Base-by-base conservation (phyloP, 306 rosid genomes). In the Dalbergia cochinchinensis region DNA sequence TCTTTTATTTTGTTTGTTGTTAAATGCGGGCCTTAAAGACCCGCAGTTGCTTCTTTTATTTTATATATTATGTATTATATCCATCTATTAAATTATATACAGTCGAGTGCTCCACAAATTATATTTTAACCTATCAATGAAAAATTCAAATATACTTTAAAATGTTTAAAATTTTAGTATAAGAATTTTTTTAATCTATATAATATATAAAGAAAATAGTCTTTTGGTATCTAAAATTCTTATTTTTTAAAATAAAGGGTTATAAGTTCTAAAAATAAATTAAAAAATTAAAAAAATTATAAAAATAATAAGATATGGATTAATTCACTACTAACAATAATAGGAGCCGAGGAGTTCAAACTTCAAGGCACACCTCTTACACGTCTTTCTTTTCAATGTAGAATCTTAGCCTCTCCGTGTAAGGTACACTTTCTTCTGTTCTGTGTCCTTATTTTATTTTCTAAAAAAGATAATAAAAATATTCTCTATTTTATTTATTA, bases 381-480 rank as follows among this genome's bases (percentile, higher is more conserved):
- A 35, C 82, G 71, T 22, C 66, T 51, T 20, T 79, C 64, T 61
- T 51, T 20, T 79, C 64, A 54, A 68, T 16, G 50, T 73, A 22
- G 42, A 47, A 83, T 71, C 80, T 77, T 66, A 61, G 79, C 78
- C 78, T 26, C 67, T 31, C 55, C n/a, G 14, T 18, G 39, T 16
- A 7, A 60, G 83, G 71, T 73, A 62, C 69, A 64, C 60, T 66
- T 73, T 73, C 54, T 35, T 18, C 55, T 35, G 13, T 58, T 57
- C 65, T 22, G 59, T 34, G 11, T 20, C 47, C 12, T 48, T 62
- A 12, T 5, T 13, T 5, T 33, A 53, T 66, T 65, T 69, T 39
- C n/a, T 50, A 15, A n/a, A 63, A 35, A 53, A 4, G 35, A 54
- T 61, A 31, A 64, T 37, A 35, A 57, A 9, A 10, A 16, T 6